Evolutionary conservation across 2,329 filamentous ascomycete species (phyloP).

Genomic region (Botrytis hyacinthi): DNA sequence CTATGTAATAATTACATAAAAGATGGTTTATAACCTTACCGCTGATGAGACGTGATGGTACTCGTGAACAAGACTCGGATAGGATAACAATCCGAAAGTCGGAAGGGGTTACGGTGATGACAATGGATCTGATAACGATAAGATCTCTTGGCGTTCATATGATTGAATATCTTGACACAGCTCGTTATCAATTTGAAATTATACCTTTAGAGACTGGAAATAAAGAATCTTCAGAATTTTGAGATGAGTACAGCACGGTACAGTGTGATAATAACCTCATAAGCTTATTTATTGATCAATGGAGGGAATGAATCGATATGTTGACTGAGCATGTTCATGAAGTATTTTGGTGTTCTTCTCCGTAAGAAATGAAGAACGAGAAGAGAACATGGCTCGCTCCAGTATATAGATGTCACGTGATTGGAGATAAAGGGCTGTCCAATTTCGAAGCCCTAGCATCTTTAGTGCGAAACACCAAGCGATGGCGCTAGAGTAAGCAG

Average conservation of each 20-base stretch:
- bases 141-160: not conserved
- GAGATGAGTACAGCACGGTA: not conserved
- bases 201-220: not conserved
- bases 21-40: conserved; percentile 7
- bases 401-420: not conserved
- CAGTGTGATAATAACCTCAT: not conserved
- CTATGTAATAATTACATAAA: not conserved
- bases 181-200: not conserved
- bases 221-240: not conserved
- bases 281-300: not conserved
- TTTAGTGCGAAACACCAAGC: conserved; percentile 11
- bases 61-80: not conserved
- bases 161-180: not conserved
- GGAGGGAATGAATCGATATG: not conserved
- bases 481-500: conserved; percentile 3
- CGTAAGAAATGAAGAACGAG: not conserved
- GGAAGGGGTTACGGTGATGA: not conserved
- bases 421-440: not conserved
- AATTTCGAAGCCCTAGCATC: conserved; percentile 15
- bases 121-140: conserved; percentile 15
- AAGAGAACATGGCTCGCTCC: not conserved
- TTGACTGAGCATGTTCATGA: not conserved
- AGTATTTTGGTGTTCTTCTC: not conserved
- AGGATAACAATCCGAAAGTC: not conserved
- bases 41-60: not conserved